A percentile compares a stretch with the other conserved stretches of the same genome.
Conservation (phyloP, 305 asterid genomes). For the Fraxinus albicans region DNA sequence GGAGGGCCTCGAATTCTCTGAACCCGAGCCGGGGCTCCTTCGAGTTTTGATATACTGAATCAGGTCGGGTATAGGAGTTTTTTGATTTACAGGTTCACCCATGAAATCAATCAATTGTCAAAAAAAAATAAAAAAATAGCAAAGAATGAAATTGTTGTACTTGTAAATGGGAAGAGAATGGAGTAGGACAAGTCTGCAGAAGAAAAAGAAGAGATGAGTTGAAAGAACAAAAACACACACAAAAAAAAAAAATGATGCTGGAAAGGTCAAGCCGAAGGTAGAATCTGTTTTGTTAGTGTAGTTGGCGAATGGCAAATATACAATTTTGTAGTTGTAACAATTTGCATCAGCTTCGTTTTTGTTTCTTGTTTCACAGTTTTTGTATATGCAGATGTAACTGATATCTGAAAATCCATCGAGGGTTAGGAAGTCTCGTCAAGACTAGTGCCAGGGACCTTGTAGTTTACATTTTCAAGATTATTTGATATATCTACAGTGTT, state of each 20-base stretch:
- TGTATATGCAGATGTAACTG: slow-evolving; percentile 39
- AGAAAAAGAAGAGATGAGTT: slow-evolving; percentile 12
- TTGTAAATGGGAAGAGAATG: slow-evolving; percentile 54
- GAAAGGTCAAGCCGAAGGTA: slow-evolving; percentile 27
- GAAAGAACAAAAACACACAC: slow-evolving; percentile 13
- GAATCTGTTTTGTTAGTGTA: slow-evolving; percentile 39
- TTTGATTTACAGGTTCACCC: slow-evolving; percentile 36
- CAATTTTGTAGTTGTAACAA: slow-evolving; percentile 52
- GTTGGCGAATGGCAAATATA: slow-evolving; percentile 40
- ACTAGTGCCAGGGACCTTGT: not conserved
- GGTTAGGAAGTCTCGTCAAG: slow-evolving; percentile 1
- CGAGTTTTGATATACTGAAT: slow-evolving; percentile 57
- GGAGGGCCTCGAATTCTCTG: slow-evolving; percentile 78
- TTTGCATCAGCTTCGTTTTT: slow-evolving; percentile 44
- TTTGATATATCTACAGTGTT: not conserved
- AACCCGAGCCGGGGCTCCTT: slow-evolving; percentile 78
- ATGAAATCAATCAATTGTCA: slow-evolving; percentile 22
- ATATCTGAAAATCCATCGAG: slow-evolving; percentile 35
- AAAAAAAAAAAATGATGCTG: not conserved
- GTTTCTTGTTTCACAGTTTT: slow-evolving; percentile 2
- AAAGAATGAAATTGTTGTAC: slow-evolving; percentile 31
- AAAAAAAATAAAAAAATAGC: not conserved
- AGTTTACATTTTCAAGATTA: not conserved
- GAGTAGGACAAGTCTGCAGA: slow-evolving; percentile 28
- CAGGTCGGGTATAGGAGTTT: slow-evolving; percentile 41